Conservation (phyloP, 192 early-diverging fungal species). For the Gamsiella multidivaricata region DNA sequence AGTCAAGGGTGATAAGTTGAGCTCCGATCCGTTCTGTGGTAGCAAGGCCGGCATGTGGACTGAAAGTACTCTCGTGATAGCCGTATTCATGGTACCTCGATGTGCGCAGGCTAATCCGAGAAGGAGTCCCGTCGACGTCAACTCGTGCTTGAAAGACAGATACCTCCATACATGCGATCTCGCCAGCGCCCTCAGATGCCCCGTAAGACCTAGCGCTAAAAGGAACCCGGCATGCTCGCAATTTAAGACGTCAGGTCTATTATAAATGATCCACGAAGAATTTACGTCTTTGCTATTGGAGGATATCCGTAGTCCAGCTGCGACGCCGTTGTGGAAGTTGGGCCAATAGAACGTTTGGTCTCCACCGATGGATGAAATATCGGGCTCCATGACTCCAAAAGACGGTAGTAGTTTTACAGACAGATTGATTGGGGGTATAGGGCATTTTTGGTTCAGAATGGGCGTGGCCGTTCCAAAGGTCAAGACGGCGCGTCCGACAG, state of each 20-base stretch:
- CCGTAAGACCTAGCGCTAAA: constrained; percentile 83
- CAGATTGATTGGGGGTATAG: constrained; percentile 66
- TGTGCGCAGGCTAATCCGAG: constrained; percentile 80
- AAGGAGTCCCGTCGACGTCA: constrained; percentile 78
- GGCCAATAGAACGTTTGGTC: constrained; percentile 78
- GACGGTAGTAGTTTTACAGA: constrained; percentile 74
- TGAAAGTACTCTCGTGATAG: constrained; percentile 75
- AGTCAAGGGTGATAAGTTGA: constrained; percentile 72
- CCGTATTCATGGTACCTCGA: constrained; percentile 71
- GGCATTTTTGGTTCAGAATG: constrained; percentile 65
- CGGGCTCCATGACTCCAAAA: constrained; percentile 65
- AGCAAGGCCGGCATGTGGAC: constrained; percentile 82
- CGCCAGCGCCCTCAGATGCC: constrained; percentile 75
- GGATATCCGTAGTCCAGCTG: constrained; percentile 77
- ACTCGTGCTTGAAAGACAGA: constrained; percentile 71
- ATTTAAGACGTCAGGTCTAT: constrained; percentile 65
- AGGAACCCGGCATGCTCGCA: constrained; percentile 83
- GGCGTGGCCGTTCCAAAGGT: constrained; percentile 70
- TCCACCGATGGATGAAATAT: constrained; percentile 45
- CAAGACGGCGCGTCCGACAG: constrained; percentile 75
- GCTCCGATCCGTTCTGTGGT: constrained; percentile 65
- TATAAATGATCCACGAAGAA: constrained; percentile 86
- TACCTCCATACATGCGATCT: constrained; percentile 70
- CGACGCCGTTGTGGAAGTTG: constrained; percentile 90
- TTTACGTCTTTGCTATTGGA: constrained; percentile 64